These are phyloP conservation scores for Talaromyces sp. DNA, from an alignment of 2,329 filamentous ascomycete genomes.

Conservation along the genomic window DNA sequence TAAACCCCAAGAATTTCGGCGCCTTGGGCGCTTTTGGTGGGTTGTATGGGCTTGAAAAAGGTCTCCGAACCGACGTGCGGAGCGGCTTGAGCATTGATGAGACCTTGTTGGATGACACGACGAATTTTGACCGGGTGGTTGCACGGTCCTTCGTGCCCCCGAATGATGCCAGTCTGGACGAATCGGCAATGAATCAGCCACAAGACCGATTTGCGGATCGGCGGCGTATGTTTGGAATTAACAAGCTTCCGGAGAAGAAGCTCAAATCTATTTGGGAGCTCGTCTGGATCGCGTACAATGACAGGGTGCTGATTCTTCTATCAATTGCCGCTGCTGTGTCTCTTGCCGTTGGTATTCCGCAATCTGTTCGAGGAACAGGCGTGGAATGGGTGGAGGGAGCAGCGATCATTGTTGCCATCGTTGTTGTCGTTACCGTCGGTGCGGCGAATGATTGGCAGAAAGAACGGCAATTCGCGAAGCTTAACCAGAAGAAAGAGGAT, in stretches of 20 bases:
- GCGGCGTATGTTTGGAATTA: constrained; percentile 70
- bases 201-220: constrained; percentile 60
- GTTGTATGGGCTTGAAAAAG: constrained; percentile 71
- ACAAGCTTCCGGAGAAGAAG: constrained; percentile 68
- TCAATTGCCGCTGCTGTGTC: constrained; percentile 74
- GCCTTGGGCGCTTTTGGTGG: constrained; percentile 78
- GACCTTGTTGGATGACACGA: constrained; percentile 60
- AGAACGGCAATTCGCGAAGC: constrained; percentile 76
- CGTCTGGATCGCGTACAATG: constrained; percentile 80
- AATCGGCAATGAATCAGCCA: too few relatives aligned
- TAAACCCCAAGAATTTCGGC: constrained; percentile 76
- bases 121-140: constrained; percentile 67
- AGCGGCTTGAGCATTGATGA: constrained; percentile 75
- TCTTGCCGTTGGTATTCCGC: constrained; percentile 73
- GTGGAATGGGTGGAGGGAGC: constrained; percentile 84
- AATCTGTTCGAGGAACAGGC: constrained; percentile 61
- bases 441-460: constrained; percentile 84
- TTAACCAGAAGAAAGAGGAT: constrained; percentile 79
- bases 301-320: constrained; percentile 75
- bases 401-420: constrained; percentile 74
- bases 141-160: constrained; percentile 21
- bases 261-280: constrained; percentile 70
- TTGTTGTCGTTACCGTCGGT: constrained; percentile 74
- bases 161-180: background rate
- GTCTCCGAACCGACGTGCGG: constrained; percentile 66